Evolutionary conservation across 73 alveolate genomes (phyloP), one percentile per base, ranked within the genome.

Genomic region (Paramecium sexaurelia): DNA sequence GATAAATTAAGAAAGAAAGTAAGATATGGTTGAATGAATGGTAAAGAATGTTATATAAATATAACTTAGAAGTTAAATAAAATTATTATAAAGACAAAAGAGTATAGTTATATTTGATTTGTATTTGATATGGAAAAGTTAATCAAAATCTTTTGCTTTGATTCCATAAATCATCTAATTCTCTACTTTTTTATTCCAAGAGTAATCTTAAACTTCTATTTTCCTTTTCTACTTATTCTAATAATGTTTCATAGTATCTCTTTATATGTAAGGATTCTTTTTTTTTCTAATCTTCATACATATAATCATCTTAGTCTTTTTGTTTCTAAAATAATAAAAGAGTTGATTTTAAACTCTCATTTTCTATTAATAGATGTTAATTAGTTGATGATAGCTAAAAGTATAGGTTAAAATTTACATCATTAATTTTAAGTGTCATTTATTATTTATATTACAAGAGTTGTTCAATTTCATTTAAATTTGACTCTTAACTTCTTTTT

Each of bases 161-260:
- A 75, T 75, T 75, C 88, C 90, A 78, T 7, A 78, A 9, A 41
- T 78, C 90, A 22, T 78, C 90, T 78, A 78, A 41, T 78, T 78
- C 90, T 45, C 73, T 78, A 26, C 55, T 78, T 33, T 78, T 78
- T 45, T 78, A 78, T 78, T 43, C 90, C 22, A 78, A 39, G 0
- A 78, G 73, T 41, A 43, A 39, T 40, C 90, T 37, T 19, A 78
- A 39, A 40, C 61, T 29, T 78, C 90, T 78, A 78, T 78, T 78
- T 43, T 78, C 90, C 27, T 40, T 78, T 43, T 78, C 90, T 45
- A 78, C 90, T 78, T 78, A 43, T 78, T 78, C 90, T 78, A 78
- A 78, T 29, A 78, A 22, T 39, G 90, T 78, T 45, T 78, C 90
- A 78, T 78, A 78, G 17, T 78, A 78, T 40, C 90, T 20, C 55